phyloP scores from a whole-genome alignment of 345 rosid genomes.

The Eucalyptus marginata region DNA sequence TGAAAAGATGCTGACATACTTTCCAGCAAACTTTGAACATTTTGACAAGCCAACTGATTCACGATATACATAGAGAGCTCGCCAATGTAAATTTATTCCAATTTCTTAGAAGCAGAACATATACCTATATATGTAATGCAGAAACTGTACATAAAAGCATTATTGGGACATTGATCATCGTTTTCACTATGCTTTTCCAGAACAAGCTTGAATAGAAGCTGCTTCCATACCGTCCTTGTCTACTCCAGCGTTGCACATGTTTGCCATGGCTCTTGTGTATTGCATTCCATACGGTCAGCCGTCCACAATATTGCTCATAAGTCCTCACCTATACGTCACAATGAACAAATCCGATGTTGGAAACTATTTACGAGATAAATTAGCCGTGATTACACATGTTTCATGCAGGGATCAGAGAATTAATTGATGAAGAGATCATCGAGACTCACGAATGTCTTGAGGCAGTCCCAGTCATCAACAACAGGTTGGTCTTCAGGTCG shows the following conservation, averaged over 20 bases:
- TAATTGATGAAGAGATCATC: not conserved
- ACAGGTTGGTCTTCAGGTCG: constrained; percentile 16
- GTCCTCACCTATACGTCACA: constrained; percentile 2
- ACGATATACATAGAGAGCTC: not conserved
- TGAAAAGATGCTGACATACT: not conserved
- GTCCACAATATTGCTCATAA: constrained; percentile 24
- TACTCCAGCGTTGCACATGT: constrained; percentile 29
- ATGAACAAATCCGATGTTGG: not conserved
- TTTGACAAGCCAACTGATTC: not conserved
- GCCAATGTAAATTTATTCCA: not conserved
- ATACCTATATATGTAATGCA: not conserved
- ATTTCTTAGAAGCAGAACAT: not conserved
- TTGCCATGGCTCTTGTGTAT: constrained; percentile 21
- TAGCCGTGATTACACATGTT: not conserved
- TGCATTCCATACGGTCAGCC: constrained; percentile 19
- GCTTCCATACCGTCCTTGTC: not conserved
- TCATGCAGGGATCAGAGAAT: not conserved
- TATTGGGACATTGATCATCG: not conserved
- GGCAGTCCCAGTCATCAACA: constrained; percentile 42
- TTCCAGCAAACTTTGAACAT: not conserved
- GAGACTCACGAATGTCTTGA: constrained; percentile 15
- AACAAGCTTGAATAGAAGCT: not conserved
- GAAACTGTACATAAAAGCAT: not conserved
- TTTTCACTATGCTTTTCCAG: not conserved
- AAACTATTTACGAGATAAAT: not conserved